phyloP scores from a whole-genome alignment of 371 early-diverging fungal genomes.

The Entomophthora muscae region DNA sequence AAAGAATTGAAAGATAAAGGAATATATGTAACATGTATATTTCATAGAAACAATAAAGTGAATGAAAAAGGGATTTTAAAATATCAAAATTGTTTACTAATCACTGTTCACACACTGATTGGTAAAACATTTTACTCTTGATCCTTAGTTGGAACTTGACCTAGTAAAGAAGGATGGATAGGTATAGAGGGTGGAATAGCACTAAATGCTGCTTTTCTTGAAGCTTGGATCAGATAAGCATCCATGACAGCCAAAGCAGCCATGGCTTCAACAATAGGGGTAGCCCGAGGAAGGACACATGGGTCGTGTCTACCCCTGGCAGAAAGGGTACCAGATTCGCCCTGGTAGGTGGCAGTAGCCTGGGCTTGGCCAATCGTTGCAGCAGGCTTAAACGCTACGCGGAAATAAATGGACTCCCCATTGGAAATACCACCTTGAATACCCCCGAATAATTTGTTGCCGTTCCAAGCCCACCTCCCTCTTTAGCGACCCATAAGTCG shows the following conservation, averaged over 20 bases:
- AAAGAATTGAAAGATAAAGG: no score
- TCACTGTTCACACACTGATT: no score
- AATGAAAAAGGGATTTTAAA: no score
- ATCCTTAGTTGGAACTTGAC: not conserved
- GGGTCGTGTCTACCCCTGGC: constrained; percentile 95
- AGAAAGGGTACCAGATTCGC: constrained; percentile 59
- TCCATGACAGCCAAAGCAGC: constrained; percentile 88
- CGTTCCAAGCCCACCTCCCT: constrained; percentile 50
- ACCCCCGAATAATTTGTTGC: constrained; percentile 88
- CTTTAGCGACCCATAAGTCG: constrained; percentile 60
- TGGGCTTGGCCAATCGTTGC: constrained; percentile 90
- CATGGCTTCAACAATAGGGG: constrained; percentile 96
- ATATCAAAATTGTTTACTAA: no score
- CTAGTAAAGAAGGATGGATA: constrained; percentile 15
- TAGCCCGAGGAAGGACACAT: constrained; percentile 88
- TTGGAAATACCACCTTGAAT: constrained; percentile 94
- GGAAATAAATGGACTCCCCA: constrained; percentile 89
- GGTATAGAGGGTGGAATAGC: constrained; percentile 29
- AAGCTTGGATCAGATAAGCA: constrained; percentile 39
- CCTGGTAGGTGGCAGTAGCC: constrained; percentile 69
- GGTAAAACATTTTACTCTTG: not conserved
- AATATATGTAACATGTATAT: no score
- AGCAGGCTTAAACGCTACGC: constrained; percentile 91
- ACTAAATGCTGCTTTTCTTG: constrained; percentile 31
- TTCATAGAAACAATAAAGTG: no score